Evolutionary conservation across 768 basidiomycete genomes (phyloP), one percentile per base, ranked within the genome.

Genomic region (Trametes cinnabarina): DNA sequence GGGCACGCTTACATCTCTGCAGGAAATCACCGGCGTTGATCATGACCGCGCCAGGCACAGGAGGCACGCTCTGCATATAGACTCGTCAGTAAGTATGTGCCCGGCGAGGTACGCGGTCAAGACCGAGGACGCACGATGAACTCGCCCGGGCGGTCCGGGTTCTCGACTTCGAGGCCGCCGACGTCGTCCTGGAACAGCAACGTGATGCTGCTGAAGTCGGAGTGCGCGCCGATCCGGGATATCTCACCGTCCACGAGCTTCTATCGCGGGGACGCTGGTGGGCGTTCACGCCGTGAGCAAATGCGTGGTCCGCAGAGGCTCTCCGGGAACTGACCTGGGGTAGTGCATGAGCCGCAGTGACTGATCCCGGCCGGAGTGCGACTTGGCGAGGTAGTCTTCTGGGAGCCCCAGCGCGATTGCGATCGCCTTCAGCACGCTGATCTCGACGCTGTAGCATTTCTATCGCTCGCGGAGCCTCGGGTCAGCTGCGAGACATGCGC

Each of bases 161-260:
- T 76, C 64, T 85, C 81, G 2, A 85, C 80, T 63, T 87, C 82
- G 4, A 86, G 72, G 0, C 85, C 85, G 7, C 84, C 83, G 2
- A 78, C 74, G 4, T 77, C 72, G 60, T 86, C 83, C 68, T 86
- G 84, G 49, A 85, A 74, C 1, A 87, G 69, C 4, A 85, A 68
- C 56, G 84, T 87, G 10, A 84, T 70, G 1, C 75, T 80, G 8
- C 79, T 76, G 59, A 79, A 85, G 66, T 87, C 85, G 1, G 76
- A 74, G 55, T 81, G 79, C 2, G 75, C 76, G 4, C 76, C 77
- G 23, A 82, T 77, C 11, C 81, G 70, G 1, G 73, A 70, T 3
- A 80, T 60, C 8, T 72, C 63, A 5, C 77, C 70, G 15, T 72
- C 66, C 37, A 70, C 63, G 2, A 80, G 66, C 12, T 66, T 59